These are phyloP conservation scores for Mangifera indica DNA, from an alignment of 345 rosid species.

Conservation along the genomic window DNA sequence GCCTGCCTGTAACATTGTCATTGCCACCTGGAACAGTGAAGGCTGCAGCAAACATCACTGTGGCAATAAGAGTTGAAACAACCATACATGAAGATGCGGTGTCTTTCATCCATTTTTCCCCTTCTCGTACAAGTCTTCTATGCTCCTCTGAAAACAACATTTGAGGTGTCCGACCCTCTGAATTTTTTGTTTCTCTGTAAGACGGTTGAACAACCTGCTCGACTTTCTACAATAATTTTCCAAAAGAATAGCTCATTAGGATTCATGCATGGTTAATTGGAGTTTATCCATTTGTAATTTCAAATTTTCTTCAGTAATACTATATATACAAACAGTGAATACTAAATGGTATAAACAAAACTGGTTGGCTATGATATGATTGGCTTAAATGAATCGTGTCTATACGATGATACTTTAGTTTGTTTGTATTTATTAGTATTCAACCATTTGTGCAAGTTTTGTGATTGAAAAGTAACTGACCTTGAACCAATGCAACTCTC, in stretches of 20 bases:
- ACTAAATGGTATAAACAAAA: too few species aligned
- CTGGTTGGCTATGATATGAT: too few species aligned
- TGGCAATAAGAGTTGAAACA: conserved; percentile 35
- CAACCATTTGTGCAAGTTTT: conserved; percentile 14
- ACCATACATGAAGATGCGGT: conserved; percentile 40
- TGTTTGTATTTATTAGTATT: too few species aligned
- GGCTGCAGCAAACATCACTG: conserved; percentile 37
- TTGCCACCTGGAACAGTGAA: conserved; percentile 47
- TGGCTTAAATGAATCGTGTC: too few species aligned
- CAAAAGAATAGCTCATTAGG: conserved; percentile 1
- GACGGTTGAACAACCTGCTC: conserved; percentile 28
- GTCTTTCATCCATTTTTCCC: conserved; percentile 42
- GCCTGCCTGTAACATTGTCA: conserved; percentile 26
- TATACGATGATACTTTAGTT: too few species aligned
- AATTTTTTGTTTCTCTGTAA: conserved; percentile 26
- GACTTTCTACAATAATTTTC: conserved; percentile 20
- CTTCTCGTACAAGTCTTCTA: conserved; percentile 13
- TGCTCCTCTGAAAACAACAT: conserved; percentile 19
- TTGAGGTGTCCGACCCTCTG: conserved; percentile 21
- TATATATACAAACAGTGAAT: background rate
- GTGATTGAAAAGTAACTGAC: conserved; percentile 7
- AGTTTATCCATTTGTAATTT: too few species aligned
- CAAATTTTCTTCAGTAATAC: too few species aligned
- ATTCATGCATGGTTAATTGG: conserved; percentile 21
- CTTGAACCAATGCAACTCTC: conserved; percentile 43